Conservation (phyloP, 306 rosid species). For the Corylus heterophylla region DNA sequence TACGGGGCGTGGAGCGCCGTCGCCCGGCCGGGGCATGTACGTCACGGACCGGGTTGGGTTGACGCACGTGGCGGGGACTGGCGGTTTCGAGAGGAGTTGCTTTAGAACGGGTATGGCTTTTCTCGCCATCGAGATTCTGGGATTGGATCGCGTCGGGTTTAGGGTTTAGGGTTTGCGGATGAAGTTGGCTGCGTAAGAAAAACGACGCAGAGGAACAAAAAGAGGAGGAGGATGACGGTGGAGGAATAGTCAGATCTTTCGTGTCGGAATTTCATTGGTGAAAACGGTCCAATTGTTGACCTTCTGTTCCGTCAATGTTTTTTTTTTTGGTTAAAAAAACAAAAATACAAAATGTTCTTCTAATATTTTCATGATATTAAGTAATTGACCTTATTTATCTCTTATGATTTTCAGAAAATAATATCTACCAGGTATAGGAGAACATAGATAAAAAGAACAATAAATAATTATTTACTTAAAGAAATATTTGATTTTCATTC, state of each 20-base stretch:
- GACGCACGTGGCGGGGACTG: conserved; percentile 6
- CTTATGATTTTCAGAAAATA: too few relatives aligned
- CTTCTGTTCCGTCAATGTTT: too few relatives aligned
- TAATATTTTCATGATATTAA: too few relatives aligned
- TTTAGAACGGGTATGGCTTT: conserved; percentile 38
- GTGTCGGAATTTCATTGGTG: not conserved
- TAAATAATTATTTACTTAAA: too few relatives aligned
- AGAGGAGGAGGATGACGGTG: not conserved
- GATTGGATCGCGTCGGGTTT: conserved; percentile 9
- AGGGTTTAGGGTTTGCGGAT: conserved; percentile 6
- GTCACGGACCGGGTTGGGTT: conserved; percentile 59
- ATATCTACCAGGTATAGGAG: too few relatives aligned
- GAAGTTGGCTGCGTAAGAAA: not conserved
- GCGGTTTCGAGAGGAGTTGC: conserved; percentile 29
- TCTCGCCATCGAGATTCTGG: conserved; percentile 45
- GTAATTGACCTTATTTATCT: too few relatives aligned
- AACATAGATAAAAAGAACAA: too few relatives aligned
- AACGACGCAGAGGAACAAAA: not conserved
- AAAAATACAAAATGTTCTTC: too few relatives aligned
- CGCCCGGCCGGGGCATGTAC: conserved; percentile 89
- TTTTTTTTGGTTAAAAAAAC: too few relatives aligned
- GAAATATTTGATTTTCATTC: too few relatives aligned
- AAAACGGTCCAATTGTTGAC: too few relatives aligned
- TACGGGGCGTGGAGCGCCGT: conserved; percentile 68
- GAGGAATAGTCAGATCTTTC: not conserved